These are phyloP conservation scores for Lachancea meyersii DNA, from an alignment of 805 yeast species.

Conservation along the genomic window DNA sequence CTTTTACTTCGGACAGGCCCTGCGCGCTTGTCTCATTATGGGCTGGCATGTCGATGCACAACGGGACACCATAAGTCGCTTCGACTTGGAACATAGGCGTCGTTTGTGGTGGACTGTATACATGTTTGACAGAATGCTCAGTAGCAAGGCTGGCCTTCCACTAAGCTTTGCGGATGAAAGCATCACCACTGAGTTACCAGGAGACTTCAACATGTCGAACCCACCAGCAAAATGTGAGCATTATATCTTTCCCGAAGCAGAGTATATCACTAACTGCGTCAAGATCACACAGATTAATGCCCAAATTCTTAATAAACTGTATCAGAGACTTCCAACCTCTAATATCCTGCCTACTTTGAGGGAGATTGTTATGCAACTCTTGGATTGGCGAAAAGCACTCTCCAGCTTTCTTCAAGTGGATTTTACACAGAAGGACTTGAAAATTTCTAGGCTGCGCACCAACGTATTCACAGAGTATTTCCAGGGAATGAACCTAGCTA, in stretches of 20 bases:
- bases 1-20: constrained; percentile 71
- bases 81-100: constrained; percentile 77
- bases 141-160: constrained; percentile 78
- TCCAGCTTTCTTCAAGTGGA: constrained; percentile 64
- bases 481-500: constrained; percentile 75
- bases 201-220: constrained; percentile 57
- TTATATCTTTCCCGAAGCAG: constrained; percentile 74
- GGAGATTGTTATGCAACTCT: constrained; percentile 57
- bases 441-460: constrained; percentile 59
- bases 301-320: constrained; percentile 57
- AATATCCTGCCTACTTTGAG: constrained; percentile 70
- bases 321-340: constrained; percentile 70
- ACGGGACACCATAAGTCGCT: constrained; percentile 54
- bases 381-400: constrained; percentile 60
- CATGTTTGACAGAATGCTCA: constrained; percentile 75
- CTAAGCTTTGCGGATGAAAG: constrained; percentile 75
- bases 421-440: constrained; percentile 44
- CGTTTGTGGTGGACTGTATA: constrained; percentile 85
- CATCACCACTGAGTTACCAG: constrained; percentile 70
- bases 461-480: constrained; percentile 78
- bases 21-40: constrained; percentile 61
- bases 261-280: constrained; percentile 68
- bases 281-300: constrained; percentile 76
- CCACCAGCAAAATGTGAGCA: constrained; percentile 57
- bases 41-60: constrained; percentile 85